Conservation (phyloP, 345 rosid genomes). For the Eucalyptus curtisii region DNA sequence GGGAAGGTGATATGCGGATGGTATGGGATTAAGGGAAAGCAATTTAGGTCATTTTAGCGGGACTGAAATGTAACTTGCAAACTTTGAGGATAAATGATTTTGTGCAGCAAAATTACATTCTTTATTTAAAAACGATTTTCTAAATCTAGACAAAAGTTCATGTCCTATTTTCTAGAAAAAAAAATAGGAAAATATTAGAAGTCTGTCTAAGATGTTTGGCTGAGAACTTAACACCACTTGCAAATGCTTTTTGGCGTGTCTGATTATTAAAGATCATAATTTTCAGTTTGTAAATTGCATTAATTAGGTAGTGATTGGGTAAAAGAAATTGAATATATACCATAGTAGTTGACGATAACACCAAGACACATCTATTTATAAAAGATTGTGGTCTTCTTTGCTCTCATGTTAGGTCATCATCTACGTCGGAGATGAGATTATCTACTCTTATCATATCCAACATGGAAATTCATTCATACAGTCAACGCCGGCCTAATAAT, state of each 20-base stretch:
- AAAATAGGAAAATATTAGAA: not conserved
- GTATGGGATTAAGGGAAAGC: not conserved
- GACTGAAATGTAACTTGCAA: not conserved
- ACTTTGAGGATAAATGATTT: not conserved
- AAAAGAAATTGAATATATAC: not conserved
- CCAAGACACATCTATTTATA: not conserved
- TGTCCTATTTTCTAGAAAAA: not conserved
- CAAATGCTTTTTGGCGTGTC: not conserved
- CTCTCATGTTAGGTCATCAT: not conserved
- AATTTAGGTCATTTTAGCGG: no score
- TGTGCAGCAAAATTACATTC: not conserved
- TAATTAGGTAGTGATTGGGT: not conserved
- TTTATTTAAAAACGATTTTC: no score
- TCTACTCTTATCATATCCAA: no score
- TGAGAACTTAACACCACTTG: not conserved
- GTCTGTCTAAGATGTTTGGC: not conserved
- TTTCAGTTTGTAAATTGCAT: not conserved
- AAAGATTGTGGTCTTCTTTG: not conserved
- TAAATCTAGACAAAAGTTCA: not conserved
- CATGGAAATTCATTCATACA: not conserved
- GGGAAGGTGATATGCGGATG: not conserved
- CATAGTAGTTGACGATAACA: not conserved
- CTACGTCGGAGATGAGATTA: not conserved
- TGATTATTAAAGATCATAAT: not conserved
- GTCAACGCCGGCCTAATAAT: rapidly evolving